Conservation (phyloP, 352 stramenopile genomes). For the Lagenidium giganteum region DNA sequence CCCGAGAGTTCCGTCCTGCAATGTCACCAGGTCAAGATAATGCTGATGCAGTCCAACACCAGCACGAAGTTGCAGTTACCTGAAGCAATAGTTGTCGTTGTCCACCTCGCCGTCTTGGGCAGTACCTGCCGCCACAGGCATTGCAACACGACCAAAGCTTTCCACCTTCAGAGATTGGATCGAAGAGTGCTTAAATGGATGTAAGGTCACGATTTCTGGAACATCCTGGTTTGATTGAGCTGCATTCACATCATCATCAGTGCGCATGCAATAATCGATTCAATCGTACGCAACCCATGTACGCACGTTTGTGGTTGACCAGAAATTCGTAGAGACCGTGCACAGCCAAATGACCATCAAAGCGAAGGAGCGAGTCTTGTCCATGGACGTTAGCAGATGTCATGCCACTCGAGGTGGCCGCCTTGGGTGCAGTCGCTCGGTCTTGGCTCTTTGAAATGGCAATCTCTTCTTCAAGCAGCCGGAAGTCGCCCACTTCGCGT, state of each 20-base stretch:
- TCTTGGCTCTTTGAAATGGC: slow-evolving; percentile 1
- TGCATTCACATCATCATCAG: slow-evolving; percentile 10
- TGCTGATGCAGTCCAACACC: too few relatives aligned
- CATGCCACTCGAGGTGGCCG: too few relatives aligned
- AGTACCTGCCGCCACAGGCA: slow-evolving; percentile 2
- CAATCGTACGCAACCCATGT: neutral
- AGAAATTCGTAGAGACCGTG: slow-evolving; percentile 77
- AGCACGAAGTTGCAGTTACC: too few relatives aligned
- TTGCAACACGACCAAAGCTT: slow-evolving; percentile 27
- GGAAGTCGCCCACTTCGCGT: slow-evolving; percentile 16
- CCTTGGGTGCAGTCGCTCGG: slow-evolving; percentile 8
- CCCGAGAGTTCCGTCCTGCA: slow-evolving; percentile 43
- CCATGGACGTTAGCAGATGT: slow-evolving; percentile 34
- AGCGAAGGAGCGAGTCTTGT: slow-evolving; percentile 59
- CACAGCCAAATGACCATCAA: slow-evolving; percentile 52
- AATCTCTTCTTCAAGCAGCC: slow-evolving; percentile 24
- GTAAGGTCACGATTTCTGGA: slow-evolving; percentile 37
- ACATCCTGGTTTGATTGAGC: slow-evolving; percentile 75
- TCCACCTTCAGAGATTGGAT: slow-evolving; percentile 47
- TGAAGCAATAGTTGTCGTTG: neutral
- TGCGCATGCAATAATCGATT: neutral
- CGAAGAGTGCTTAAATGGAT: slow-evolving; percentile 54
- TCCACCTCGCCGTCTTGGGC: neutral
- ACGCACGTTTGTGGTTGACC: slow-evolving; percentile 70
- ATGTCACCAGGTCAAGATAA: too few relatives aligned